phyloP scores from a whole-genome alignment of 257 asterid species.

The Pogostemon cablin region DNA sequence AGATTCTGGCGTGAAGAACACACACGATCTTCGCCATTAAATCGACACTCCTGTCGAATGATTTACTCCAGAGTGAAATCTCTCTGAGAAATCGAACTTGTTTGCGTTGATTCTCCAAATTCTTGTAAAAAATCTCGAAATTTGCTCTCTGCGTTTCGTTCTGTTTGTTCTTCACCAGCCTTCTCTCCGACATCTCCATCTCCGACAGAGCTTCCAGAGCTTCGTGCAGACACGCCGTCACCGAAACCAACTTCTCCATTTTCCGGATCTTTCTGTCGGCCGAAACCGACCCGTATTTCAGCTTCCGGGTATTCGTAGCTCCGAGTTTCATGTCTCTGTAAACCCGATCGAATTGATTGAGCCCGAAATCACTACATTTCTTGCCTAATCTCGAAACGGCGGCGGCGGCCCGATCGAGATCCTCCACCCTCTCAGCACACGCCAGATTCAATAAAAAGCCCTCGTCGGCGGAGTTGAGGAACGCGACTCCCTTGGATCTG shows the following conservation, averaged over 20 bases:
- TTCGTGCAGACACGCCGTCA: slow-evolving; percentile 53
- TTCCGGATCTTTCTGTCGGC: slow-evolving; percentile 49
- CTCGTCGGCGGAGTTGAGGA: slow-evolving; percentile 66
- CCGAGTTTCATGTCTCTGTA: slow-evolving; percentile 67
- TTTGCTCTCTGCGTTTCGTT: slow-evolving; percentile 39
- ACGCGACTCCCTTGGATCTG: slow-evolving; percentile 57
- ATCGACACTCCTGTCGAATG: slow-evolving; percentile 62
- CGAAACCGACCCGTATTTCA: slow-evolving; percentile 52
- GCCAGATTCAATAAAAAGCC: slow-evolving; percentile 59
- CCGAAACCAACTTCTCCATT: slow-evolving; percentile 56
- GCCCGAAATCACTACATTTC: slow-evolving; percentile 58
- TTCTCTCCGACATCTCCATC: slow-evolving; percentile 59
- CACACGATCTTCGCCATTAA: slow-evolving; percentile 62
- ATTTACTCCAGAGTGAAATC: slow-evolving; percentile 63
- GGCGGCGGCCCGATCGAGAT: slow-evolving; percentile 64
- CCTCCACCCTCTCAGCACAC: slow-evolving; percentile 72
- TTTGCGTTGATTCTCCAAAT: slow-evolving; percentile 59
- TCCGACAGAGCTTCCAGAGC: slow-evolving; percentile 58
- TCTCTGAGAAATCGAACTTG: slow-evolving; percentile 54
- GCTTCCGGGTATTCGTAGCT: slow-evolving; percentile 38
- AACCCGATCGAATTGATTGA: slow-evolving; percentile 52
- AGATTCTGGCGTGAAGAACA: slow-evolving; percentile 51
- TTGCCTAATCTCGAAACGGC: slow-evolving; percentile 65
- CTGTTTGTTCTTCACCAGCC: slow-evolving; percentile 42
- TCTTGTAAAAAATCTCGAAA: slow-evolving; percentile 40